phyloP scores from a whole-genome alignment of 768 basidiomycete genomes.

The Lactifluus subvellereus region DNA sequence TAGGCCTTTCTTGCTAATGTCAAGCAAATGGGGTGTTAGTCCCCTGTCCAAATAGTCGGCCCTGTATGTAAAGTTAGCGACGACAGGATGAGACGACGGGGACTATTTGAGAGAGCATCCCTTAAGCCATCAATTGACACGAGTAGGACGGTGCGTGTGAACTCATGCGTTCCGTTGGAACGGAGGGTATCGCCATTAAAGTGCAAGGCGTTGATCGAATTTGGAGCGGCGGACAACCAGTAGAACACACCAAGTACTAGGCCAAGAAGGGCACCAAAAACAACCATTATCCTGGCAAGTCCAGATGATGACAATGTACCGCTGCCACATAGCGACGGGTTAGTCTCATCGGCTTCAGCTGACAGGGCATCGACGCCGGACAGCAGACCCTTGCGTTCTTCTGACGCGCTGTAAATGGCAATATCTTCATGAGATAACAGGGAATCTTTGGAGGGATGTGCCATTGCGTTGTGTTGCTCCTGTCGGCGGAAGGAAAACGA shows the following conservation, averaged over 20 bases:
- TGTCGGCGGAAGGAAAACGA: neutral
- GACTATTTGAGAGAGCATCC: conserved; percentile 27
- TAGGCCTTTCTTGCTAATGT: conserved; percentile 76
- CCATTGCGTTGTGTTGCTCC: neutral
- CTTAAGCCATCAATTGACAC: conserved; percentile 85
- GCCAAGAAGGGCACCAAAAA: conserved; percentile 1
- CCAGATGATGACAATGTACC: conserved; percentile 10
- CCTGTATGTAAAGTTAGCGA: conserved; percentile 33
- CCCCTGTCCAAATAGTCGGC: conserved; percentile 86
- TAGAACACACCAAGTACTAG: conserved; percentile 2
- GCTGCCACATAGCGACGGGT: neutral
- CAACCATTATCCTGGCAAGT: conserved; percentile 8
- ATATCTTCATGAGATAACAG: neutral
- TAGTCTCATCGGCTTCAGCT: neutral
- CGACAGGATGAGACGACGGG: neutral
- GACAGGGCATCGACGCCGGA: conserved; percentile 11
- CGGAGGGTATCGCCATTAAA: conserved; percentile 41
- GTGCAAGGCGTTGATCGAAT: conserved; percentile 20
- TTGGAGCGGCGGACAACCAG: conserved; percentile 7
- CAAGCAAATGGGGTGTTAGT: conserved; percentile 75
- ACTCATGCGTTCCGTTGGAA: conserved; percentile 81
- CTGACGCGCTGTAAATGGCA: neutral
- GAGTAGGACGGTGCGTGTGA: conserved; percentile 73
- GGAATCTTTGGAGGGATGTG: neutral
- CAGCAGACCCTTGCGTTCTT: conserved; percentile 27